phyloP scores from a whole-genome alignment of 2,329 filamentous ascomycete genomes.

The Verticillium dahliae region DNA sequence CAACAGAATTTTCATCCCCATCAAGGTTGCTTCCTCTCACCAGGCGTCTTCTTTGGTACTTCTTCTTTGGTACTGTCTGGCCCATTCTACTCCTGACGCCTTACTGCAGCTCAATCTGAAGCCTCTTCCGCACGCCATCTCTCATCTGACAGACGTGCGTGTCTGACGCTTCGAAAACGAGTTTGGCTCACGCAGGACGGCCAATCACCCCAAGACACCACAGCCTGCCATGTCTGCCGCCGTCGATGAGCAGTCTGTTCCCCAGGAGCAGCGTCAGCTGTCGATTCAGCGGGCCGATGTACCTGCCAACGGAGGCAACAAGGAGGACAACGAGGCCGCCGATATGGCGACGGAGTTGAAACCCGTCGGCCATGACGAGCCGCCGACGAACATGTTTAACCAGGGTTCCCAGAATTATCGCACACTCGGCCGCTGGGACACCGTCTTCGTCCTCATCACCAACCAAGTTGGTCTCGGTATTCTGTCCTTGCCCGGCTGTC shows the following conservation, averaged over 20 bases:
- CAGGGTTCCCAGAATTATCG: slow-evolving; percentile 24
- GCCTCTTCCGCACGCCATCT: neutral
- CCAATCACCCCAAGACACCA: neutral
- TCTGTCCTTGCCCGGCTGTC: slow-evolving; percentile 67
- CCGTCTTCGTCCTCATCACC: slow-evolving; percentile 23
- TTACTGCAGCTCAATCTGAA: neutral
- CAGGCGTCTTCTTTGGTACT: neutral
- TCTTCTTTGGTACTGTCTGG: neutral
- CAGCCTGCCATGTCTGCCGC: neutral
- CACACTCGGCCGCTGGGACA: slow-evolving; percentile 26
- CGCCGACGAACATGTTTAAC: slow-evolving; percentile 17
- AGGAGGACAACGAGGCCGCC: slow-evolving; percentile 10
- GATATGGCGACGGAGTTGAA: slow-evolving; percentile 8
- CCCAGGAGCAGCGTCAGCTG: neutral
- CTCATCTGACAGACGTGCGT: neutral
- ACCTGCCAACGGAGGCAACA: neutral
- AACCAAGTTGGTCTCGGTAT: slow-evolving; percentile 30
- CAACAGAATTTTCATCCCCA: neutral
- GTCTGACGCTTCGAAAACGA: neutral
- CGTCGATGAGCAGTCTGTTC: neutral
- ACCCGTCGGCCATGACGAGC: neutral
- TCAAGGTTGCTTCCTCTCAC: neutral
- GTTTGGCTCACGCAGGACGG: neutral
- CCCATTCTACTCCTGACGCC: neutral
- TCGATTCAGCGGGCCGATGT: neutral